These are phyloP conservation scores for Alternaria alternata DNA, from an alignment of 2,329 filamentous ascomycete genomes.

Conservation along the genomic window DNA sequence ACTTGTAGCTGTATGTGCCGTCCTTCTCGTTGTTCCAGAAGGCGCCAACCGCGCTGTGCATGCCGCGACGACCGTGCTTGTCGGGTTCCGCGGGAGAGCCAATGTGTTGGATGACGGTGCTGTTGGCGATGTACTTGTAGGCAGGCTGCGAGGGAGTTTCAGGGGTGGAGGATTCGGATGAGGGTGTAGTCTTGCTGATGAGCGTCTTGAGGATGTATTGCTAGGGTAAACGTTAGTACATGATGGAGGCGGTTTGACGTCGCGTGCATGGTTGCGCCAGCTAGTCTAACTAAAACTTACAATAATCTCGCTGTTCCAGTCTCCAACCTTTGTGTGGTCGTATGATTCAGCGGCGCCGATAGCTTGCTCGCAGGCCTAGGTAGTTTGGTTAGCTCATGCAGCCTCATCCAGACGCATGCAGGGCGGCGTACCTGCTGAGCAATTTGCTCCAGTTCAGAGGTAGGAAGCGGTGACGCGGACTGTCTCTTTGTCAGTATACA, in stretches of 20 bases:
- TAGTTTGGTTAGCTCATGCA: conserved; percentile 16
- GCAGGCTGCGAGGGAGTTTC: conserved; percentile 60
- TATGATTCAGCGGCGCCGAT: conserved; percentile 80
- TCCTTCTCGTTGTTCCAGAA: conserved; percentile 93
- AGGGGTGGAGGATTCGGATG: conserved; percentile 50
- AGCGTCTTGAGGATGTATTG: conserved; percentile 79
- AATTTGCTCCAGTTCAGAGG: conserved; percentile 43
- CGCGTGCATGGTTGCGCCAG: conserved; percentile 10
- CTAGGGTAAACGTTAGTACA: conserved; percentile 58
- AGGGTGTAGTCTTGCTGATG: conserved; percentile 75
- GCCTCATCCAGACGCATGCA: not conserved
- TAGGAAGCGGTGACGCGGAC: conserved; percentile 43
- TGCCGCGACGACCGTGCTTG: conserved; percentile 83
- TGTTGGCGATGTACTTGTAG: conserved; percentile 97
- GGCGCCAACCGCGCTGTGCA: conserved; percentile 85
- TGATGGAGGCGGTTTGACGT: conserved; percentile 31
- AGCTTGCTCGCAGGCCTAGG: conserved; percentile 81
- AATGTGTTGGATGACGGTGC: conserved; percentile 96
- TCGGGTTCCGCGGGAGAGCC: conserved; percentile 53
- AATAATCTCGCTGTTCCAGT: conserved; percentile 94
- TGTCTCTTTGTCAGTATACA: conserved; percentile 7
- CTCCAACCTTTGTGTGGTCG: conserved; percentile 82
- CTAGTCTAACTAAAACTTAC: conserved; percentile 60
- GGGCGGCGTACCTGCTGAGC: conserved; percentile 35
- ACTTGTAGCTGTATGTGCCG: conserved; percentile 90